A percentile compares a stretch with the other conserved stretches of the same genome.
phyloP scores from a whole-genome alignment of 2,329 filamentous ascomycete species.

The Pestalotiopsis sp. region DNA sequence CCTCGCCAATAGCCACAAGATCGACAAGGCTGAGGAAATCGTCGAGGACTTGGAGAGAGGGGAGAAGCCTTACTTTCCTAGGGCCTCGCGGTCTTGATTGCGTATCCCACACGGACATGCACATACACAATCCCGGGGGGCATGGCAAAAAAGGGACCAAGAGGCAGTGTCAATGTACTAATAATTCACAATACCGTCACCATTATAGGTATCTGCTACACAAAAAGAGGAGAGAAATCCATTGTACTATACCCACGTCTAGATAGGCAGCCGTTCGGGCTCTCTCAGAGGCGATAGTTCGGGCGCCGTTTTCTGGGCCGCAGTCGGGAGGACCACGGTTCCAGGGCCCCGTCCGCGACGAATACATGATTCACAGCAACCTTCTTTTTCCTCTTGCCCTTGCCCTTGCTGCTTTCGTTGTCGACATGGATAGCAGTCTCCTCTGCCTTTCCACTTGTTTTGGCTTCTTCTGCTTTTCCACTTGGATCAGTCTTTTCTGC shows the following conservation, averaged over 20 bases:
- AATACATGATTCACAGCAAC: not conserved
- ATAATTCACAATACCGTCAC: not conserved
- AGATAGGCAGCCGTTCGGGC: not conserved
- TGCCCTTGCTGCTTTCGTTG: not conserved
- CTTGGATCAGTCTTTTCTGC: not conserved
- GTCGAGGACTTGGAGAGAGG: not conserved
- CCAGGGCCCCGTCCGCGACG: too few relatives aligned
- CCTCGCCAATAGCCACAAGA: not conserved
- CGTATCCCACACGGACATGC: not conserved
- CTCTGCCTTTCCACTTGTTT: not conserved
- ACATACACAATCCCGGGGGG: not conserved
- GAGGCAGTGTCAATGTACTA: constrained; percentile 1
- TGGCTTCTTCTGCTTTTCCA: not conserved
- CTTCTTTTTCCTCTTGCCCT: not conserved
- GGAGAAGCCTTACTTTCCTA: not conserved
- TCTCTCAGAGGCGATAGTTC: constrained; percentile 1
- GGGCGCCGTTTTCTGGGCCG: not conserved
- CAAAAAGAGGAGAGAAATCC: not conserved
- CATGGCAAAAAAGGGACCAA: not conserved
- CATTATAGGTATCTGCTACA: not conserved
- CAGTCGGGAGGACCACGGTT: constrained; percentile 1
- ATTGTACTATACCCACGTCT: not conserved
- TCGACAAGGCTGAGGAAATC: not conserved
- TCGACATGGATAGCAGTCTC: not conserved
- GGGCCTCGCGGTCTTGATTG: not conserved